phyloP scores from a whole-genome alignment of 2,329 filamentous ascomycete species.

The Pseudocercospora musae region DNA sequence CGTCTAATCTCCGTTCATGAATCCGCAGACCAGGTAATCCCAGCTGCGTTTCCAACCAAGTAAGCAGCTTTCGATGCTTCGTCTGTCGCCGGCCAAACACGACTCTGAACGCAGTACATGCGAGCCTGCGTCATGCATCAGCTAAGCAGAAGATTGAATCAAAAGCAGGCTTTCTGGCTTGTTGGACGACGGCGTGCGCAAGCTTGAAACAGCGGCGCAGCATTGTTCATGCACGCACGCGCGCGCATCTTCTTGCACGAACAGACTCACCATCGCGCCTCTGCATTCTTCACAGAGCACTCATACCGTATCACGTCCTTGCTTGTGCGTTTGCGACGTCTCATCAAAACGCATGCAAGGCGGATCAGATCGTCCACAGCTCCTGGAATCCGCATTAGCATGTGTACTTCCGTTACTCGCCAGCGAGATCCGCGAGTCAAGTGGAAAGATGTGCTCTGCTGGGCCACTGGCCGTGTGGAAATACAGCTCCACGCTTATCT shows the following conservation, averaged over 20 bases:
- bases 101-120: constrained; percentile 64
- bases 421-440: neutral
- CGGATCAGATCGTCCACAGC: constrained; percentile 65
- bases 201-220: neutral
- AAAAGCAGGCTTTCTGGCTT: neutral
- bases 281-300: constrained; percentile 59
- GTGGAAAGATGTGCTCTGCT: neutral
- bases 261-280: constrained; percentile 59
- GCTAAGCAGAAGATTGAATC: neutral
- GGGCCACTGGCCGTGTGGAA: neutral
- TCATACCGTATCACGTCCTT: constrained; percentile 44
- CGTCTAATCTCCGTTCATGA: constrained; percentile 13
- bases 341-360: constrained; percentile 62
- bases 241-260: constrained; percentile 3
- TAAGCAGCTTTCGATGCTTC: constrained; percentile 60
- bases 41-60: constrained; percentile 58
- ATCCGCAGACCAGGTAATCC: constrained; percentile 8
- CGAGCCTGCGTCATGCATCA: constrained; percentile 60
- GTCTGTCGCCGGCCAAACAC: constrained; percentile 72
- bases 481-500: neutral
- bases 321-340: constrained; percentile 47
- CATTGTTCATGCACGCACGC: constrained; percentile 2
- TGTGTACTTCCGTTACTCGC: constrained; percentile 4
- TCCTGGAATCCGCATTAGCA: constrained; percentile 40
- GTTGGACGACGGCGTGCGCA: neutral